Evolutionary conservation across 306 rosid genomes (phyloP), one percentile per base, ranked within the genome.

Genomic region (Glycine tomentella): DNA sequence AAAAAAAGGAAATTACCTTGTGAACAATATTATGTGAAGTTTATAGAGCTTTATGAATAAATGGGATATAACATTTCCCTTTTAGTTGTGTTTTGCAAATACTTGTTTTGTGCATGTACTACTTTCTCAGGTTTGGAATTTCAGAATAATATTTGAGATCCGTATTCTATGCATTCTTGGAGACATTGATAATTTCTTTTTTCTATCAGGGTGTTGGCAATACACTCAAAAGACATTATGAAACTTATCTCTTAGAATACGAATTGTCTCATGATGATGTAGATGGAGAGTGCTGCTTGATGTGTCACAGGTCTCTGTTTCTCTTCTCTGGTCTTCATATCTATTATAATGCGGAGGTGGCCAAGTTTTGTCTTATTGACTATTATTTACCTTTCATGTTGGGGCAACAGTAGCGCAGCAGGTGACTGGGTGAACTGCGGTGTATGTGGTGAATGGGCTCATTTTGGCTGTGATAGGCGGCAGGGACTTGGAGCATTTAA

Each of bases 391-490:
- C 56, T 72, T 72, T 61, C 50, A 36, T 81, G 61, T 81, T 53
- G 74, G 52, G 31, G 13, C 77, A 86, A 88, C 93, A 93, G 99
- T 91, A 95, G 99, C 36, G 99, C 97, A 59, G 95, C 97, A 48
- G 99, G 97, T 63, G 97, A 95, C 71, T 93, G 99, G 99, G 99
- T 95, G 80, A 95, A 93, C 84, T 93, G 99, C 9, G 97, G 99
- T 42, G 88, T 93, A 74, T 95, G 99, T 67, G 99, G 97, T 44
- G 97, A 95, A 90, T 95, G 99, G 99, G 99, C 99, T 10, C 97
- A 95, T 87, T 95, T 95, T 68, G 99, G 99, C 71, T 95, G 99
- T 70, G 99, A 95, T 86, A 84, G 94, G 86, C 86, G 97, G 84
- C 97, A 91, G 81, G 97, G 99, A 36, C 95, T 95, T 11, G 97